phyloP scores from a whole-genome alignment of 2,329 filamentous ascomycete genomes.

The Helicocarpus griseus region DNA sequence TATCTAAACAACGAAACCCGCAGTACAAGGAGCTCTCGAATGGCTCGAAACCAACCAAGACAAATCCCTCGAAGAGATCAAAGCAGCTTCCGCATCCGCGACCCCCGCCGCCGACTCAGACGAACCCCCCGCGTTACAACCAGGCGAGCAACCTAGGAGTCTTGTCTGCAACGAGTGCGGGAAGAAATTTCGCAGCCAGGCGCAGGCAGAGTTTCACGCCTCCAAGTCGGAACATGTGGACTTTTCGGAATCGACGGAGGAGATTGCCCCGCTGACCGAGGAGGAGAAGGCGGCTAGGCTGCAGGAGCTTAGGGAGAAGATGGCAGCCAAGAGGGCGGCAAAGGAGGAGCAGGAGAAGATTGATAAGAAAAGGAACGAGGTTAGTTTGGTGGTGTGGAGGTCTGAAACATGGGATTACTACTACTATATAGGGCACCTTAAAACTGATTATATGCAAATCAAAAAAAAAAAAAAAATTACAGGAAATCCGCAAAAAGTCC shows the following conservation, averaged over 20 bases:
- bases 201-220: constrained; percentile 81
- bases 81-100: constrained; percentile 21
- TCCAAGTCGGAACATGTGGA: constrained; percentile 83
- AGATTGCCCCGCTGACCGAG: constrained; percentile 80
- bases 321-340: constrained; percentile 11
- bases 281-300: constrained; percentile 81
- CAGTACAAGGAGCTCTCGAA: constrained; percentile 81
- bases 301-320: constrained; percentile 10
- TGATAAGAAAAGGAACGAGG: constrained; percentile 15
- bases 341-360: constrained; percentile 13
- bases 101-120: constrained; percentile 42
- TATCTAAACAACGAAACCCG: constrained; percentile 3
- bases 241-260: constrained; percentile 88
- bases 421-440: too few species aligned
- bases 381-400: neutral
- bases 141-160: constrained; percentile 64
- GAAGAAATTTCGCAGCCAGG: constrained; percentile 75
- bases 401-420: too few species aligned
- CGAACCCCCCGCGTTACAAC: constrained; percentile 56
- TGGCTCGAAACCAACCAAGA: constrained; percentile 93
- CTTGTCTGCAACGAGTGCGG: constrained; percentile 91
- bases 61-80: constrained; percentile 49
- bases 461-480: neutral
- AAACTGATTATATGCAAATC: too few species aligned
- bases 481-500: constrained; percentile 69